These are phyloP conservation scores for Exophiala viscosa DNA, from an alignment of 2,329 filamentous ascomycete species.

Conservation along the genomic window DNA sequence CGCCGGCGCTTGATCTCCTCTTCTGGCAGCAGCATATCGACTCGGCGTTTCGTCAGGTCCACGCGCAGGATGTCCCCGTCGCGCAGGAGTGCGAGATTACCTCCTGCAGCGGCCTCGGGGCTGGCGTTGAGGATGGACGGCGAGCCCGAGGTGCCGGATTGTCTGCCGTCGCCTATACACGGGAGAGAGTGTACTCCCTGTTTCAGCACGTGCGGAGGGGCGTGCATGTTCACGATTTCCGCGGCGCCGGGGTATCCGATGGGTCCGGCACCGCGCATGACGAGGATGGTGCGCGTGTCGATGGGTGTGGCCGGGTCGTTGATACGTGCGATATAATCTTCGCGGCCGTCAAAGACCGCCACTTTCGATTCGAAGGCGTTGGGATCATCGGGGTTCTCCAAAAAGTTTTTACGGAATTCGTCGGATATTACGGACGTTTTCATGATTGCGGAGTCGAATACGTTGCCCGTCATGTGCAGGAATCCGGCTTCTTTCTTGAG, in stretches of 20 bases:
- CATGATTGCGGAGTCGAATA: slow-evolving; percentile 54
- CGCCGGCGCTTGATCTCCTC: slow-evolving; percentile 43
- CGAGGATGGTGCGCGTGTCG: slow-evolving; percentile 43
- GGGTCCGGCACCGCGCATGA: slow-evolving; percentile 50
- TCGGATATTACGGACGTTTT: slow-evolving; percentile 51
- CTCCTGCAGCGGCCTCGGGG: slow-evolving; percentile 53
- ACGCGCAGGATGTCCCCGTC: slow-evolving; percentile 51
- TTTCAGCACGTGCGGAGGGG: slow-evolving; percentile 44
- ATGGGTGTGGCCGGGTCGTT: slow-evolving; percentile 40
- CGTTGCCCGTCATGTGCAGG: slow-evolving; percentile 46
- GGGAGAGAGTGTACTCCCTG: slow-evolving; percentile 47
- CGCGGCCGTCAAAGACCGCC: slow-evolving; percentile 51
- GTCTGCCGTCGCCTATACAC: slow-evolving; percentile 54
- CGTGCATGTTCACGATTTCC: slow-evolving; percentile 51
- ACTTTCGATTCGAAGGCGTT: slow-evolving; percentile 49
- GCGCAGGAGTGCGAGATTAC: slow-evolving; percentile 50
- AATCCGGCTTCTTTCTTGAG: slow-evolving; percentile 52
- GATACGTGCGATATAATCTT: slow-evolving; percentile 46
- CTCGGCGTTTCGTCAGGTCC: slow-evolving; percentile 48
- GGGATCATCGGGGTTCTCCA: slow-evolving; percentile 45
- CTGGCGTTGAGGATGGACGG: slow-evolving; percentile 56
- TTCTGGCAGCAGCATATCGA: slow-evolving; percentile 46
- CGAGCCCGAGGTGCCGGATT: slow-evolving; percentile 54
- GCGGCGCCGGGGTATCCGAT: slow-evolving; percentile 43
- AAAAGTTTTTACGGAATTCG: slow-evolving; percentile 44